Base-by-base conservation (phyloP, 2,329 filamentous ascomycete species). In the Monosporascus sp. region DNA sequence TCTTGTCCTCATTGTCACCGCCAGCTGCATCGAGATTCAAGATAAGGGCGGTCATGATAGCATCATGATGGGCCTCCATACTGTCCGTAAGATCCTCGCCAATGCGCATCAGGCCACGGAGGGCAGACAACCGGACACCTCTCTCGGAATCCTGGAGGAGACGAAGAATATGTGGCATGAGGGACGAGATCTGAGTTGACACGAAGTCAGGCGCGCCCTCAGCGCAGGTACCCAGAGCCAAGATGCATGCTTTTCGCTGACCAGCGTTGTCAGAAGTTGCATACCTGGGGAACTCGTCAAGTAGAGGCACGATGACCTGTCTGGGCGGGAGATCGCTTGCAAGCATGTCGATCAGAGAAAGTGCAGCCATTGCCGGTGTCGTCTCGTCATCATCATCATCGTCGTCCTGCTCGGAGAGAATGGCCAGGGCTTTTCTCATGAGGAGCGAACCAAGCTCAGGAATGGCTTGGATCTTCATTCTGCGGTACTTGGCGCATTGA, bases 131-230 rank as follows among this genome's bases (percentile, higher is more conserved):
- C 56, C 94, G 86, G 54, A 99, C 94, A 63, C 86, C 85, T 61
- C 85, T 80, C 61, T 95, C 89, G n/a, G 83, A 78, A 68, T 99
- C 94, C 67, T 91, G 81, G 40, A 99, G 83, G 8, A 97, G 81
- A 65, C 84, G 85, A 54, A 97, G 80, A 55, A 97, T 85, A 62
- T 90, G 80, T 48, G 94, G 94, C 70, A 97, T 84, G 61, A 97
- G 88, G 60, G 87, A 83, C 66, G 87, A 81, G 58, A 97, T 83
- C 73, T 99, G 94, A 20, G 92, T 96, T 59, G 90, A 91, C 66
- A 97, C 91, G 73, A 97, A 99, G 71, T 99, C 94, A 17, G 94
- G 94, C 31, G 94, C 93, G 63, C 94, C 94, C 77, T 97, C 94
- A 51, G 96, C 93, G 63, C 90, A 93, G 77, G 93, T 95, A 55